Evolutionary conservation across 148 eudicot genomes (phyloP), one percentile per base, ranked within the genome.

Genomic region (Fagopyrum homotropicum): DNA sequence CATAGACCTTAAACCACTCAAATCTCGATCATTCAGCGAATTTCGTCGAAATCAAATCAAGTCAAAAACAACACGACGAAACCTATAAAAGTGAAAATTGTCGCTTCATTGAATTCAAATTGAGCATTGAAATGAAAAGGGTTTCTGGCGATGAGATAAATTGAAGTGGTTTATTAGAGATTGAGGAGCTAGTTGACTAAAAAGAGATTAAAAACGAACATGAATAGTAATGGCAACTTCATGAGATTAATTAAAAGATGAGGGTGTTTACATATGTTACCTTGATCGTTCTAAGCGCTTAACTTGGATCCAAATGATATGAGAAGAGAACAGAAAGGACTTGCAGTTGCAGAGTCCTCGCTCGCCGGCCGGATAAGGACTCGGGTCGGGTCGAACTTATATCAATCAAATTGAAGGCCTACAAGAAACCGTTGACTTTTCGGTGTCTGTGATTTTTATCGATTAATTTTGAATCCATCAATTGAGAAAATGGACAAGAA

Each of bases 51-150:
- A 17, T 6, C 10, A 26, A 4, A 1, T 35, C 40, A 35, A 35
- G 40, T 29, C 7, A 57, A 57, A 22, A 10, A 29, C 61, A 16
- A 51, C 55, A 59, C 35, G 6, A 22, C 30, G 22, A 57, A 22
- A 8, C 64, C 35, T 6, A 61, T 4, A 26, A 26, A 29, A 26
- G 35, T 66, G 9, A 19, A 35, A 66, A 43, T 40, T 40, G 35
- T 9, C 6, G 47, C 46, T 17, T 66, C 71, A 40, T 26, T 63
- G 30, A 17, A 9, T 30, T 30, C 69, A 26, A 63, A 9, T 30
- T 63, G 43, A 60, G 66, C 40, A 60, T 22, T 22, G 61, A 56
- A 17, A 56, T 56, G 61, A 56, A 56, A 56, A 56, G 64, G 64
- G 35, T 59, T 17, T 5, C 11, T 19, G 30, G 52, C 52, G 12